A percentile compares a stretch with the other conserved stretches of the same genome.
These are phyloP conservation scores for Pyrenophora seminiperda DNA, from an alignment of 2,329 filamentous ascomycete genomes.

Conservation along the genomic window DNA sequence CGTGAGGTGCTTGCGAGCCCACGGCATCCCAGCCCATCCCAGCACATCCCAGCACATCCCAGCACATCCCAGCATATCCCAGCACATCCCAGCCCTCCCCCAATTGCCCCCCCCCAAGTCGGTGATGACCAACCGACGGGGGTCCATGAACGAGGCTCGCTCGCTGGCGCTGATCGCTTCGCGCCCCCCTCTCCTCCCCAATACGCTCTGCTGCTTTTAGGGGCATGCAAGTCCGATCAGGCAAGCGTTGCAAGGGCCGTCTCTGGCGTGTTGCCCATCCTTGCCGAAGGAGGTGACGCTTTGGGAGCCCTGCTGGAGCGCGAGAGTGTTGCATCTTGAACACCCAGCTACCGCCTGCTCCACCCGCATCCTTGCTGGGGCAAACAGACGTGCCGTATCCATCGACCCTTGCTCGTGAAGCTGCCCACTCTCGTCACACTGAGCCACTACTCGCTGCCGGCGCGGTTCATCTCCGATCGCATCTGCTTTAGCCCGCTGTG, in stretches of 20 bases:
- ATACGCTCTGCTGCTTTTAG: conserved; percentile 9
- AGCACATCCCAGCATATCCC: too few species aligned
- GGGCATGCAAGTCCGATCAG: conserved; percentile 24
- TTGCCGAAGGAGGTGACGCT: conserved; percentile 21
- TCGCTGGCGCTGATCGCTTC: conserved; percentile 16
- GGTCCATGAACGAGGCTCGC: conserved; percentile 8
- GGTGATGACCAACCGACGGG: conserved; percentile 14
- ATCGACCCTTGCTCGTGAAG: conserved; percentile 15
- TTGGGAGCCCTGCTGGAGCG: conserved; percentile 16
- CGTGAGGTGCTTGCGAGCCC: background rate
- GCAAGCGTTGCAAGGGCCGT: conserved; percentile 27
- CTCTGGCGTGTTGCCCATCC: conserved; percentile 29
- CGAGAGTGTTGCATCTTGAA: conserved; percentile 19
- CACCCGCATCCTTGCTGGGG: conserved; percentile 22
- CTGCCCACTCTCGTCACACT: conserved; percentile 33
- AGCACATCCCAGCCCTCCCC: too few species aligned
- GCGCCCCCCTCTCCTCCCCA: background rate
- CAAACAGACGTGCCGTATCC: conserved; percentile 27
- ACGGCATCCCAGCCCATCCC: too few species aligned
- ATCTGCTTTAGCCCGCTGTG: conserved; percentile 35
- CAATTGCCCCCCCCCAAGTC: conserved; percentile 5
- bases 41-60: too few species aligned
- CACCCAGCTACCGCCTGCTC: conserved; percentile 17
- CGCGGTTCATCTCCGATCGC: conserved; percentile 49
- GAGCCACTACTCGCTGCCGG: conserved; percentile 34